Percentiles rank a stretch among this genome's conserved stretches.
Evolutionary conservation across 495 filamentous ascomycete genomes (phyloP).

Genomic region (Penicillium verhagenii): DNA sequence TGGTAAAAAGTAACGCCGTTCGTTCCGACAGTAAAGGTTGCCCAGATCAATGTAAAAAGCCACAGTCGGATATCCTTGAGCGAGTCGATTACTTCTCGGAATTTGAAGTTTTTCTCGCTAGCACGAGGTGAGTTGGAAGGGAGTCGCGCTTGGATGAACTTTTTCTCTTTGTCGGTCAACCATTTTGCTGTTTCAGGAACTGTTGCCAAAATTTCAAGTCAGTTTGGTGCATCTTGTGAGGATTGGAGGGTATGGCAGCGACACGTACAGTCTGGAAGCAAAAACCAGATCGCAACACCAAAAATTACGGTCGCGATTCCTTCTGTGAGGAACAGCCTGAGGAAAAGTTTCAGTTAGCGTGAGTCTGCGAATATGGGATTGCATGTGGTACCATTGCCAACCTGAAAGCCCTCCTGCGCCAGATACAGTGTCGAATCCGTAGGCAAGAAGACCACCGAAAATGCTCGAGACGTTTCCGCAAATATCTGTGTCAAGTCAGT

Average conservation of each 20-base stretch:
- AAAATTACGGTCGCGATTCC: slow-evolving; percentile 39
- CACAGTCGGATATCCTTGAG: slow-evolving; percentile 27
- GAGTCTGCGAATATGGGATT: not conserved
- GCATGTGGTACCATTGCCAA: slow-evolving; percentile 31
- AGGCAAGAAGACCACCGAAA: slow-evolving; percentile 31
- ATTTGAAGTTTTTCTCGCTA: slow-evolving; percentile 31
- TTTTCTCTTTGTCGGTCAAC: slow-evolving; percentile 42
- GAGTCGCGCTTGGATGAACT: slow-evolving; percentile 39
- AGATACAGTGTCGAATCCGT: slow-evolving; percentile 31
- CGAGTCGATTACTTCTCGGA: slow-evolving; percentile 32
- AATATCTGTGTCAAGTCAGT: slow-evolving; percentile 24
- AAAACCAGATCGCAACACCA: slow-evolving; percentile 26
- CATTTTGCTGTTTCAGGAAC: slow-evolving; percentile 28
- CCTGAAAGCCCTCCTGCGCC: slow-evolving; percentile 28
- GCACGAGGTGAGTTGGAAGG: slow-evolving; percentile 38
- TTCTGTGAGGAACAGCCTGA: slow-evolving; percentile 36
- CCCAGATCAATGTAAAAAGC: slow-evolving; percentile 37
- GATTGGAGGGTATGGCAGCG: not conserved
- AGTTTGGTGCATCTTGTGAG: not conserved
- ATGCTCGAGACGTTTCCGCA: slow-evolving; percentile 32
- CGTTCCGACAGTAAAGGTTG: slow-evolving; percentile 41
- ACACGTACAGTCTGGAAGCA: slow-evolving; percentile 35
- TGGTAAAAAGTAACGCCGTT: slow-evolving; percentile 45
- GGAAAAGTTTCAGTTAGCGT: not conserved
- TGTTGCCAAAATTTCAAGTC: slow-evolving; percentile 1